Evolutionary conservation across 208 protist species (phyloP), one percentile per base, ranked within the genome.

Genomic region (Endotrypanum monterogeii): DNA sequence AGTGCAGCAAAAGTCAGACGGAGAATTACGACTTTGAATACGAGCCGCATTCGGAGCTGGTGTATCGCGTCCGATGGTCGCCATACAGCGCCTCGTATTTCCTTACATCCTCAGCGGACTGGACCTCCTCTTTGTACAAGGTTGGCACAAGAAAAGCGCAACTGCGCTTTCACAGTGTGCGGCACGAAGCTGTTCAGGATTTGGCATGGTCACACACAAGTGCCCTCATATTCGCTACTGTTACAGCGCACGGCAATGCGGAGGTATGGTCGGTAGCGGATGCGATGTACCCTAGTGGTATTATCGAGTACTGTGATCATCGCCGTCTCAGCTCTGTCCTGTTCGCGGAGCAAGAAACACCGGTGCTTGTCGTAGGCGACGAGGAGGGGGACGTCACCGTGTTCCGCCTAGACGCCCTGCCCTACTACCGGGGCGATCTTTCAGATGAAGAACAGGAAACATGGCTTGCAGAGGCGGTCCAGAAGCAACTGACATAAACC

Each of bases 51-150:
- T 79, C 87, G 18, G 97, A 98, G 74, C 93, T 98, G 23, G 96
- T 99, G 30, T 99, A 99, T 86, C 82, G 91, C 28, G 74, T 98
- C 32, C 78, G 88, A 51, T 99, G 94, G 93, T 98, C 93, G 37
- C 98, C 98, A 14, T 99, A 95, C 76, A 88, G 88, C 78, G 71
- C 88, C 1, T 48, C 87, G 25, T 96, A 92, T 66, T 99, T 99
- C 78, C 80, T 99, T 41, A 98, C 95, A 23, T 98, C 91, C 83
- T 98, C 93, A 0, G 96, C 98, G n/a, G 98, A 99, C 80, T 99
- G 98, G 98, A 97, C 96, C 65, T 85, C 98, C 44, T 89, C 91
- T 39, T 83, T 99, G 25, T 99, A 98, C 89, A 72, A 89, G 54
- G 65, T 98, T 3, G 92, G 97, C 30, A 82, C 82, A 12, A 60